Conservation (phyloP, 1,284 basidiomycete genomes). For the Agaricales sp. region DNA sequence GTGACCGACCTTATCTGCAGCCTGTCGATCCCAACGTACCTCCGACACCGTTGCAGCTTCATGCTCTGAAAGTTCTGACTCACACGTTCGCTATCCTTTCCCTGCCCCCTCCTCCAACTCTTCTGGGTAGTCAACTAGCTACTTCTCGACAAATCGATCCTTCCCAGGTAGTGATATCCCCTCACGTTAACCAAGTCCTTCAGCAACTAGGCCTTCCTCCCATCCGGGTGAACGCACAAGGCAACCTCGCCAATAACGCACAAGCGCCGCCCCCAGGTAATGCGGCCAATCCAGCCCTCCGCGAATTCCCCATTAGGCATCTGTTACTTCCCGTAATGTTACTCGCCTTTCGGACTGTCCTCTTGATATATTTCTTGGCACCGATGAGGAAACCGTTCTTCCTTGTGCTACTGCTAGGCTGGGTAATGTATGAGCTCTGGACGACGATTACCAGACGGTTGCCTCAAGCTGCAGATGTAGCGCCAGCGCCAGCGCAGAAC, state of each 20-base stretch:
- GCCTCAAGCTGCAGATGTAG: constrained; percentile 24
- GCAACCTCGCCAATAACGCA: constrained; percentile 5
- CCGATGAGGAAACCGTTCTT: constrained; percentile 67
- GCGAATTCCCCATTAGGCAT: constrained; percentile 28
- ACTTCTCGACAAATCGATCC: constrained; percentile 22
- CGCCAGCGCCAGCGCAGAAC: constrained; percentile 2
- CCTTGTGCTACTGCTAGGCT: constrained; percentile 51
- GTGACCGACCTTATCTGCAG: constrained; percentile 50
- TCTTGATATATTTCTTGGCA: constrained; percentile 72
- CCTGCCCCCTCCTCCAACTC: constrained; percentile 19
- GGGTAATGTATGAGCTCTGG: constrained; percentile 73
- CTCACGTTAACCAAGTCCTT: constrained; percentile 20
- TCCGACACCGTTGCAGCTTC: constrained; percentile 52
- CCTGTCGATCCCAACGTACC: constrained; percentile 34
- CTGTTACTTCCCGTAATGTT: constrained; percentile 57
- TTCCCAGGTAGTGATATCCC: constrained; percentile 19
- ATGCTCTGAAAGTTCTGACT: constrained; percentile 61
- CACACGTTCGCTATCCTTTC: constrained; percentile 54
- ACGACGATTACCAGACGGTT: constrained; percentile 51
- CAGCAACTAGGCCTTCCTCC: constrained; percentile 1
- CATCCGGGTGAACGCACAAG: constrained; percentile 6
- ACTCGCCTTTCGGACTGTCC: constrained; percentile 54
- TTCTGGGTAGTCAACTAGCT: constrained; percentile 35
- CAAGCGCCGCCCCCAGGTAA: constrained; percentile 14
- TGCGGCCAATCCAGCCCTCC: constrained; percentile 16